Conservation (phyloP, 305 asterid species). For the Fraxinus xanthoxyloides region DNA sequence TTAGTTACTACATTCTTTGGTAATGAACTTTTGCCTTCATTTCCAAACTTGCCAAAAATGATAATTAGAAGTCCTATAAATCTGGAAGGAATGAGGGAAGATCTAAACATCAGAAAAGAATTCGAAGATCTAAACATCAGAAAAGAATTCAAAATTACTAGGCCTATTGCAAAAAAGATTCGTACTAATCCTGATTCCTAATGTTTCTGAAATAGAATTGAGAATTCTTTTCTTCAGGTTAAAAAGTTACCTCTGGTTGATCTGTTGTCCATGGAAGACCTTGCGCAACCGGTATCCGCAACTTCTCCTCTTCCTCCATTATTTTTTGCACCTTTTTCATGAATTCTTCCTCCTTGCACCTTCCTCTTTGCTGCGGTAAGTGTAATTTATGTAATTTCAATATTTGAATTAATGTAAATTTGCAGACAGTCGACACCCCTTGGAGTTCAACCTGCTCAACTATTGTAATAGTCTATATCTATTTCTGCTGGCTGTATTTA, state of each 20-base stretch:
- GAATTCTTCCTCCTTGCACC: conserved; percentile 74
- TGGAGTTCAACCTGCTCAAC: not conserved
- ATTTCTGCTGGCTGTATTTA: not conserved
- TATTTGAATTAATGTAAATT: not conserved
- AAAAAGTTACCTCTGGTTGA: conserved; percentile 70
- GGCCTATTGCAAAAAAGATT: not conserved
- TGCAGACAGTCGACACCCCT: not conserved
- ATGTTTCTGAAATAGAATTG: not conserved
- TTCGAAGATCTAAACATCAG: not conserved
- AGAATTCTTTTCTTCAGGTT: not conserved
- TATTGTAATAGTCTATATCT: not conserved
- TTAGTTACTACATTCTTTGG: not conserved
- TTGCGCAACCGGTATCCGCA: conserved; percentile 74
- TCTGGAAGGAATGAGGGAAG: no score
- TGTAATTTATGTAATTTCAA: conserved; percentile 26
- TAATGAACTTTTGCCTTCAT: not conserved
- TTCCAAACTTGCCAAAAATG: not conserved
- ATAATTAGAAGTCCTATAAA: not conserved
- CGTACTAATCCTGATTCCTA: not conserved
- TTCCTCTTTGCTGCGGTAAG: conserved; percentile 74
- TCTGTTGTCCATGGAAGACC: conserved; percentile 94
- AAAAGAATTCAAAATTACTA: not conserved
- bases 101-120: not conserved
- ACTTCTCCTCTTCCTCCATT: conserved; percentile 73
- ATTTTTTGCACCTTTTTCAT: conserved; percentile 61